phyloP scores from a whole-genome alignment of 164 flowering plant genomes.

The Cinnamomum micranthum region DNA sequence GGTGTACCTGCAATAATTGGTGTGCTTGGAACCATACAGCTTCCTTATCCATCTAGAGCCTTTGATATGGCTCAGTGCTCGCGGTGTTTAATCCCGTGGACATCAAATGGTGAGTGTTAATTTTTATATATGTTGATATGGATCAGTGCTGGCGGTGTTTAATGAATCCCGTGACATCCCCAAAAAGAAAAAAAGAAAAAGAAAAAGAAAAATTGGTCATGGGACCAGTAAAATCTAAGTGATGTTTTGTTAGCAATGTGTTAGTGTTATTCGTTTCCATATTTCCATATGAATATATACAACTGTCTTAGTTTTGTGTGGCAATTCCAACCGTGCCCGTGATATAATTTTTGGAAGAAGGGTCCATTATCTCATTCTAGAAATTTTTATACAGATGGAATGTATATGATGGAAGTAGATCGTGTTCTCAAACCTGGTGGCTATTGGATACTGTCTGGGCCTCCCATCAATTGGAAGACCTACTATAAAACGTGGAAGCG shows the following conservation, averaged over 20 bases:
- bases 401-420: constrained; percentile 87
- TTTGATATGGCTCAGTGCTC: constrained; percentile 99
- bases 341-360: no score
- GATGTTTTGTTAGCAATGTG: not conserved
- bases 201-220: no score
- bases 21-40: constrained; percentile 75
- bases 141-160: not conserved
- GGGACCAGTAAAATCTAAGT: no score
- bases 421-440: constrained; percentile 96
- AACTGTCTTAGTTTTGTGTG: not conserved
- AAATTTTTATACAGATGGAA: constrained; percentile 53
- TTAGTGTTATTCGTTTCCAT: not conserved
- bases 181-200: no score
- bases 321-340: no score
- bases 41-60: constrained; percentile 88
- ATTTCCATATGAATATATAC: not conserved
- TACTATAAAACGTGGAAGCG: constrained; percentile 81
- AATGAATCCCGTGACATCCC: not conserved
- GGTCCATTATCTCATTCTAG: not conserved
- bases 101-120: constrained; percentile 58
- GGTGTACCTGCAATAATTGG: constrained; percentile 95
- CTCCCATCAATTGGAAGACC: constrained; percentile 94
- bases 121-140: not conserved
- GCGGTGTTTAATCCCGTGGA: constrained; percentile 86
- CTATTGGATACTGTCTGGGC: constrained; percentile 91